These are phyloP conservation scores for Collybia nuda DNA, from an alignment of 768 basidiomycete genomes.

Conservation along the genomic window DNA sequence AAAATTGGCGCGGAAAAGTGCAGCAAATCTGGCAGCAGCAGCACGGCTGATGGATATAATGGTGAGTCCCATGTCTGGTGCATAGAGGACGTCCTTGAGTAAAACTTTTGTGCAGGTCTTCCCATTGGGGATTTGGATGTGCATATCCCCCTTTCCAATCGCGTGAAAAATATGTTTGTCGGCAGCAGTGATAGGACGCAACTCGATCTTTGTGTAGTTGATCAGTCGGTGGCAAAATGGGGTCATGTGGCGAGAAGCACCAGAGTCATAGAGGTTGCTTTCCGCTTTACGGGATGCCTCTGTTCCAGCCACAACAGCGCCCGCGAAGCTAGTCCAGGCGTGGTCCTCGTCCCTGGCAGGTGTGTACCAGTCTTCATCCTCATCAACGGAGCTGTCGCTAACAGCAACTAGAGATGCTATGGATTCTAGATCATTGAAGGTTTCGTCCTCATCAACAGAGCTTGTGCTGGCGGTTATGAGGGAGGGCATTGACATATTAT, in stretches of 20 bases:
- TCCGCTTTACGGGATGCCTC: conserved; percentile 7
- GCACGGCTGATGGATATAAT: conserved; percentile 29
- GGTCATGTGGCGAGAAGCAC: conserved; percentile 34
- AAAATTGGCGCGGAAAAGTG: conserved; percentile 19
- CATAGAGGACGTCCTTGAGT: conserved; percentile 27
- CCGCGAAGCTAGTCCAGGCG: neutral
- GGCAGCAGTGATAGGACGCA: conserved; percentile 26
- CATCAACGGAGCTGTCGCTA: neutral
- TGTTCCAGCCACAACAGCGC: conserved; percentile 2
- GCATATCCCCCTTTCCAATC: conserved; percentile 28
- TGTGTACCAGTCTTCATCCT: too few relatives aligned
- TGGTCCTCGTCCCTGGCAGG: neutral
- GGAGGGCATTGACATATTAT: too few relatives aligned
- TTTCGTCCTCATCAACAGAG: too few relatives aligned
- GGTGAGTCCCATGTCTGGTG: conserved; percentile 27
- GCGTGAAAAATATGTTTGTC: conserved; percentile 27
- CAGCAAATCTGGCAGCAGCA: conserved; percentile 19
- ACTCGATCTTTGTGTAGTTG: conserved; percentile 23
- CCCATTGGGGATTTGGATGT: conserved; percentile 22
- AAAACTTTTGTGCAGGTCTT: conserved; percentile 16
- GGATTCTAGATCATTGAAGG: neutral
- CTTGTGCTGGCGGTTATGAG: too few relatives aligned
- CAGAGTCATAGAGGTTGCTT: conserved; percentile 34
- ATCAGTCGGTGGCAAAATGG: conserved; percentile 28
- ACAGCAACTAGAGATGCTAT: neutral